These are phyloP conservation scores for Phlyctochytrium planicorne DNA, from an alignment of 192 early-diverging fungal genomes.

Conservation along the genomic window DNA sequence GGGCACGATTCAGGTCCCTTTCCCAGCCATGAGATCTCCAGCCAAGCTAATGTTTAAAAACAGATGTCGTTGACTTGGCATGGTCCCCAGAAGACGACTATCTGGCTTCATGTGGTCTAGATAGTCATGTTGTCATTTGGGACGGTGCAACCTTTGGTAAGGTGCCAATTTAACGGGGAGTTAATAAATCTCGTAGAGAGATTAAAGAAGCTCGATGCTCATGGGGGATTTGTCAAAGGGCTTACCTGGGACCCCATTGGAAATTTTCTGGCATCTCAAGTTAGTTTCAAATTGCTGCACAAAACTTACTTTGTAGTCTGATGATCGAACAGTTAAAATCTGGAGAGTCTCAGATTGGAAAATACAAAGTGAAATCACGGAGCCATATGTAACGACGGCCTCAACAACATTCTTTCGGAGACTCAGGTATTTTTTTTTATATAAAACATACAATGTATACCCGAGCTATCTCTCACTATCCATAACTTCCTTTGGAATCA, in stretches of 20 bases:
- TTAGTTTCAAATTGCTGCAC: conserved; percentile 16
- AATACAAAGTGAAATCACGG: conserved; percentile 67
- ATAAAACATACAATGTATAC: neutral
- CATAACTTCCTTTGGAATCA: too few species aligned
- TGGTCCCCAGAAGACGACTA: conserved; percentile 88
- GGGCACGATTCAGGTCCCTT: conserved; percentile 76
- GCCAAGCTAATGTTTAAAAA: too few species aligned
- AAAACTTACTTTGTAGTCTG: conserved; percentile 52
- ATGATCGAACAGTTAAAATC: conserved; percentile 84
- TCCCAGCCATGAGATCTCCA: too few species aligned
- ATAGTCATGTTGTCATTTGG: conserved; percentile 84
- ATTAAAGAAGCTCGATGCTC: conserved; percentile 64
- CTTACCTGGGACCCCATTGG: conserved; percentile 95
- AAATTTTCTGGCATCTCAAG: conserved; percentile 87
- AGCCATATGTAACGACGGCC: conserved; percentile 74
- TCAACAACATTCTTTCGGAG: conserved; percentile 88
- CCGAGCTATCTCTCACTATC: neutral
- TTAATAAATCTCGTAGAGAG: conserved; percentile 24
- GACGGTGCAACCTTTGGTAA: conserved; percentile 76
- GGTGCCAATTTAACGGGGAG: conserved; percentile 12
- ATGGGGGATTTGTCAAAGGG: conserved; percentile 93
- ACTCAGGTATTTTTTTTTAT: conserved; percentile 55
- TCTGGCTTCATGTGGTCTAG: conserved; percentile 88
- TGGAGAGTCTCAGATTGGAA: conserved; percentile 89
- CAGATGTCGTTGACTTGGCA: conserved; percentile 87